These are phyloP conservation scores for Claviceps sp. DNA, from an alignment of 2,329 filamentous ascomycete species.

Conservation along the genomic window DNA sequence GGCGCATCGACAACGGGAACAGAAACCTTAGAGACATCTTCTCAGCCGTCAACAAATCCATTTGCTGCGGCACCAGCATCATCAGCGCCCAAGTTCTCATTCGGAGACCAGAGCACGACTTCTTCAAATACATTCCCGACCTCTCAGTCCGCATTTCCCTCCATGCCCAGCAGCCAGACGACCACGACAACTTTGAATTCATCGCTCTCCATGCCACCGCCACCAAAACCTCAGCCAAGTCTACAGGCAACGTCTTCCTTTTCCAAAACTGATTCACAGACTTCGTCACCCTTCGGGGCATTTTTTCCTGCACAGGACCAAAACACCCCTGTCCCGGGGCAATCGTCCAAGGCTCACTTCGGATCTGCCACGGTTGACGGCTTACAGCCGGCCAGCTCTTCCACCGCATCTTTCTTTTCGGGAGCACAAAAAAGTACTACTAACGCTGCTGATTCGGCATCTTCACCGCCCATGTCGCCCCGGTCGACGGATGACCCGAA, in stretches of 20 bases:
- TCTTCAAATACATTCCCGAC: neutral
- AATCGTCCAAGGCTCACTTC: neutral
- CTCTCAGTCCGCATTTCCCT: neutral
- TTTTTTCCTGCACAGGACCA: neutral
- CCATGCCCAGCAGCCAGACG: neutral
- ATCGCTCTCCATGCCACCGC: conserved; percentile 5
- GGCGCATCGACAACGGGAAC: neutral
- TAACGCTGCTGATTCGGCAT: neutral
- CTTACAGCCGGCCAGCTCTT: neutral
- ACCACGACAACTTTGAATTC: neutral
- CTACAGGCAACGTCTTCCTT: neutral
- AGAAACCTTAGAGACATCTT: neutral
- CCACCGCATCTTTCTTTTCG: neutral
- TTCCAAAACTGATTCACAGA: neutral
- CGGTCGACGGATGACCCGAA: neutral
- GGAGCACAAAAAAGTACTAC: neutral
- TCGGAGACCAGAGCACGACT: conserved; percentile 4
- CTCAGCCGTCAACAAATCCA: conserved; percentile 6
- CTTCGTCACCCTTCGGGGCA: neutral
- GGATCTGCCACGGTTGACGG: neutral
- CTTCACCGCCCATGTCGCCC: neutral
- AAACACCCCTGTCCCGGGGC: neutral
- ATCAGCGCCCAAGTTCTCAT: conserved; percentile 8
- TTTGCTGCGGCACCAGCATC: conserved; percentile 10
- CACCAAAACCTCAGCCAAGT: conserved; percentile 6